These are phyloP conservation scores for Mortierella antarctica DNA, from an alignment of 192 early-diverging fungal genomes.

Conservation along the genomic window DNA sequence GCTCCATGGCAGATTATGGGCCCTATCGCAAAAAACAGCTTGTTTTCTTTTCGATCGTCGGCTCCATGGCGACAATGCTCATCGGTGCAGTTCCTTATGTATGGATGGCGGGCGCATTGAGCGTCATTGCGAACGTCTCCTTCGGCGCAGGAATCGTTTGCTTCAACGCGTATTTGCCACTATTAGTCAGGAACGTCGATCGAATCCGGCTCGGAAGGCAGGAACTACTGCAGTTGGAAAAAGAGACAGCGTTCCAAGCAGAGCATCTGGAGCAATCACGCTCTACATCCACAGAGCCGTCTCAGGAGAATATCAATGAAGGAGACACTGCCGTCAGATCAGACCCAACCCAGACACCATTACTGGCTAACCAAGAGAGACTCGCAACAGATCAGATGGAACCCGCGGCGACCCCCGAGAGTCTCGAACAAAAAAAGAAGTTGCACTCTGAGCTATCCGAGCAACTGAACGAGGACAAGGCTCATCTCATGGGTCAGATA, in stretches of 20 bases:
- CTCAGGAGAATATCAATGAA: background rate
- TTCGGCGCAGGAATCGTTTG: constrained; percentile 63
- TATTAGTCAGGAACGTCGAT: constrained; percentile 53
- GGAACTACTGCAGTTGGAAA: constrained; percentile 11
- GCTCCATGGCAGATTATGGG: constrained; percentile 52
- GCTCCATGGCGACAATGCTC: constrained; percentile 57
- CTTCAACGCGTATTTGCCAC: constrained; percentile 64
- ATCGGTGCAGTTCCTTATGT: constrained; percentile 44
- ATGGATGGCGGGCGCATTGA: constrained; percentile 51
- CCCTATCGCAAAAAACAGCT: constrained; percentile 57
- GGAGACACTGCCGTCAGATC: background rate
- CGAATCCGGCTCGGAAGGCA: constrained; percentile 20
- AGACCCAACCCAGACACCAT: background rate
- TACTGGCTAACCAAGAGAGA: background rate
- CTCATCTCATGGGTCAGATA: constrained; percentile 52
- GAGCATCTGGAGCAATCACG: background rate
- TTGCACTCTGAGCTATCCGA: constrained; percentile 13
- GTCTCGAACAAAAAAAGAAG: constrained; percentile 8
- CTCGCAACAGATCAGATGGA: background rate
- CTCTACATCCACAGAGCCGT: background rate
- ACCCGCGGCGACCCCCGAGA: background rate
- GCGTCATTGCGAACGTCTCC: constrained; percentile 57
- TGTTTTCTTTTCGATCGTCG: constrained; percentile 51
- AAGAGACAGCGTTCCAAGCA: constrained; percentile 5
- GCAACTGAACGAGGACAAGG: constrained; percentile 37